Evolutionary conservation across 1,139 yeast genomes (phyloP).

Genomic region (Saccharomyces hybrid): DNA sequence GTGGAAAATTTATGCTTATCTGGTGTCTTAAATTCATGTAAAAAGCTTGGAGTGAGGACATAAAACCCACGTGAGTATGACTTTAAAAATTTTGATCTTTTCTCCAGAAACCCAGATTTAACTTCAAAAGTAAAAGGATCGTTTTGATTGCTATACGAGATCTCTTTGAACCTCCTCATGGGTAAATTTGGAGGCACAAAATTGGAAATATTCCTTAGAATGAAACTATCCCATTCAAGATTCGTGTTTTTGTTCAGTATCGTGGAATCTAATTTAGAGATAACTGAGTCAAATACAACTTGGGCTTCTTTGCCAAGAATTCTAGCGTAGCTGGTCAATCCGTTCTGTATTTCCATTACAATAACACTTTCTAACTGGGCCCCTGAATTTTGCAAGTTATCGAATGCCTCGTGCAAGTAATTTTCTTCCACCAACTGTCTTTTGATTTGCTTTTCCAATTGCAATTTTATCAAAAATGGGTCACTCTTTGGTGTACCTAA

Average conservation of each 20-base stretch:
- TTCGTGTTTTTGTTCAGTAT: slow-evolving; percentile 69
- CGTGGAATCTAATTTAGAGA: slow-evolving; percentile 63
- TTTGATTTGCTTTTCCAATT: slow-evolving; percentile 68
- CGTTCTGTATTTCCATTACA: slow-evolving; percentile 76
- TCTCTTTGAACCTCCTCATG: slow-evolving; percentile 55
- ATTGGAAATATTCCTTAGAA: slow-evolving; percentile 55
- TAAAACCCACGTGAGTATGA: slow-evolving; percentile 87
- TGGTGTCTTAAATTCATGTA: slow-evolving; percentile 82
- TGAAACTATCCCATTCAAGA: slow-evolving; percentile 85
- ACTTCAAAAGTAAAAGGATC: slow-evolving; percentile 66
- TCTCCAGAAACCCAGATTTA: slow-evolving; percentile 74
- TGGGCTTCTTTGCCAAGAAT: slow-evolving; percentile 62
- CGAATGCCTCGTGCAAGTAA: slow-evolving; percentile 77
- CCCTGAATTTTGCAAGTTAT: slow-evolving; percentile 81
- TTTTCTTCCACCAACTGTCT: slow-evolving; percentile 78
- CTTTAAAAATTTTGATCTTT: slow-evolving; percentile 84
- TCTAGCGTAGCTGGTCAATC: slow-evolving; percentile 63
- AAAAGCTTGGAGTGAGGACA: slow-evolving; percentile 76
- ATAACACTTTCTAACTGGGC: slow-evolving; percentile 84
- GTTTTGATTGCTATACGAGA: slow-evolving; percentile 57
- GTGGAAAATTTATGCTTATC: slow-evolving; percentile 75
- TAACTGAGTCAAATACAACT: slow-evolving; percentile 53
- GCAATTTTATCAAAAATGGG: slow-evolving; percentile 69
- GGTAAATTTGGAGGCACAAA: slow-evolving; percentile 72
- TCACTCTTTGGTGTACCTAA: slow-evolving; percentile 41